Base-by-base conservation (phyloP, 192 early-diverging fungal species). In the Spinellus fusiger region DNA sequence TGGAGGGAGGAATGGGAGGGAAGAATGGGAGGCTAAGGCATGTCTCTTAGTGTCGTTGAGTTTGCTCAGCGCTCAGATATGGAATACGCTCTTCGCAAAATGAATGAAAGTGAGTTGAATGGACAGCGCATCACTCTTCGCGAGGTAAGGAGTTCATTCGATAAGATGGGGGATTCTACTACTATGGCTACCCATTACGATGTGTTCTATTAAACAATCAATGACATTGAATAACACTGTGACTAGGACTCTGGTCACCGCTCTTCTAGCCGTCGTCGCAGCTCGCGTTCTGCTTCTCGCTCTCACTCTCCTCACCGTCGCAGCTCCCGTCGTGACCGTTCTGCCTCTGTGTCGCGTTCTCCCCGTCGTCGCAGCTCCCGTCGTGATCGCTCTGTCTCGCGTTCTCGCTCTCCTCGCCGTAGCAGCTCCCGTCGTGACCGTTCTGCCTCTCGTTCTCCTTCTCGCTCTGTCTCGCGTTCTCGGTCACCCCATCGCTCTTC, bases 81-180 rank as follows among this genome's bases (percentile, higher is more conserved):
- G 77, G 81, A 91, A 31, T 80, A 86, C 65, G 95, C 95, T 15
- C 68, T 96, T 28, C 79, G 82, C 61, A 88, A 88, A 77, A 86
- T 95, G 62, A 84, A 96, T 50, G 87, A 86, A 65, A 76, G 77
- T 55, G 84, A 86, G 26, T 69, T 90, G 70, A 79, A 83, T 48
- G 89, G 89, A 7, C 84, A 83, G 63, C 70, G 78, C 32, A 76
- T 90, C 23, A 69, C 77, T 61, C 78, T 90, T 49, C 86, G 84
- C 58, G 84, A 85, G 77, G 84, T 83, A 77, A 37, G 3, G 48
- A 37, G 12, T 32, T 28, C 9, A 54, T 37, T 37, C 40, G 1
- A 32, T 54, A 54, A 32, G 29, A 6, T 26, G 16, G 2, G 28
- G 15, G 16, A 51, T 25, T 23, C 22, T 25, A 23, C 2, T 23